phyloP scores from a whole-genome alignment of 2,329 filamentous ascomycete genomes.

The Leptographium wingfieldii region DNA sequence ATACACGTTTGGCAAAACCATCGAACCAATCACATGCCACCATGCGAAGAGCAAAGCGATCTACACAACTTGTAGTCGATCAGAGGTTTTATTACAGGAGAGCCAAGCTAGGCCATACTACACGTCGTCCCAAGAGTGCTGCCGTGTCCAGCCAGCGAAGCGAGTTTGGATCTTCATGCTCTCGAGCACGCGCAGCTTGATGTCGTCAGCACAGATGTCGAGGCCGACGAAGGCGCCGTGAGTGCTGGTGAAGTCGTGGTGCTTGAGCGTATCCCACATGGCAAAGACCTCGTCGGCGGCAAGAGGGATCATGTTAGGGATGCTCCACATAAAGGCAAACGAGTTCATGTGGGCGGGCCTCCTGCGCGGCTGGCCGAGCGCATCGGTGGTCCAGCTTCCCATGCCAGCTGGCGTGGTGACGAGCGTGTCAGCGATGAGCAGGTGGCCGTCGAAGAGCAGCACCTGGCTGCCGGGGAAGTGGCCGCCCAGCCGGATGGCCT shows the following conservation, averaged over 20 bases:
- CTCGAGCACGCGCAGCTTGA: conserved; percentile 55
- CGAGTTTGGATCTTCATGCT: conserved; percentile 64
- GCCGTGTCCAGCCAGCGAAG: conserved; percentile 32
- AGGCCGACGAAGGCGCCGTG: conserved; percentile 54
- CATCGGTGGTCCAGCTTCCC: conserved; percentile 33
- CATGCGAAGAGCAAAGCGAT: too few species aligned
- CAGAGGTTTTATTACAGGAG: too few species aligned
- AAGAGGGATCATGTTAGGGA: conserved; percentile 63
- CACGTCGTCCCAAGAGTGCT: conserved; percentile 14
- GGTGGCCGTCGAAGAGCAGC: conserved; percentile 43
- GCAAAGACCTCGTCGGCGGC: conserved; percentile 45
- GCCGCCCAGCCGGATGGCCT: conserved; percentile 58
- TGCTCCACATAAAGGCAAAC: conserved; percentile 66
- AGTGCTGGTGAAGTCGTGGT: conserved; percentile 50
- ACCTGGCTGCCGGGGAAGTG: conserved; percentile 70
- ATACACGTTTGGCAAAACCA: too few species aligned
- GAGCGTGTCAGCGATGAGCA: conserved; percentile 70
- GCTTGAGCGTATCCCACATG: conserved; percentile 58
- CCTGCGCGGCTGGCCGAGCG: conserved; percentile 21
- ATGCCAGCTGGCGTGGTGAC: conserved; percentile 52
- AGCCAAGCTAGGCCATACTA: not conserved
- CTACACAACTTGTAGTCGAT: too few species aligned
- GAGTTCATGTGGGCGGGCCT: conserved; percentile 33
- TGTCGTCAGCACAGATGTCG: conserved; percentile 42
- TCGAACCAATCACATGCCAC: too few species aligned